Conservation (phyloP, 2,329 filamentous ascomycete species). For the Colletotrichum costaricense region DNA sequence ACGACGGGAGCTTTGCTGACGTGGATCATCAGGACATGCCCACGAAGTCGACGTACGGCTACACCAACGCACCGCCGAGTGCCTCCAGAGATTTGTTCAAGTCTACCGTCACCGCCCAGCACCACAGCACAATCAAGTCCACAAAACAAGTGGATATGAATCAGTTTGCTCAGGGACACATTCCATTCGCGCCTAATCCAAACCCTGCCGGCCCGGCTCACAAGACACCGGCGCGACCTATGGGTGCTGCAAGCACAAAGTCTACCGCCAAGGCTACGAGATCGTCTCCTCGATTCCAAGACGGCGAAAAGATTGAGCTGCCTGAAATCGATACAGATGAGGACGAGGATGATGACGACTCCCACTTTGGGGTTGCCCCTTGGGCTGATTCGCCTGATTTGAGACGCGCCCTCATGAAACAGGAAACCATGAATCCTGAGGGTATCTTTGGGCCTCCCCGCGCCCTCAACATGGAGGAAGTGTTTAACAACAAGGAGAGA, state of each 20-base stretch:
- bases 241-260: slow-evolving; percentile 58
- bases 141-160: slow-evolving; percentile 83
- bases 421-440: slow-evolving; percentile 88
- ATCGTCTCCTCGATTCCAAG: slow-evolving; percentile 87
- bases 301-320: slow-evolving; percentile 89
- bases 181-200: slow-evolving; percentile 83
- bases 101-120: slow-evolving; percentile 73
- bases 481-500: slow-evolving; percentile 89
- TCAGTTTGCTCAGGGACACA: slow-evolving; percentile 89
- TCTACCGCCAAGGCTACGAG: slow-evolving; percentile 69
- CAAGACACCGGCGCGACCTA: slow-evolving; percentile 76
- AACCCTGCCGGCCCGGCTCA: slow-evolving; percentile 66
- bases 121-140: slow-evolving; percentile 71
- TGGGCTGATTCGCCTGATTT: slow-evolving; percentile 94
- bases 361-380: slow-evolving; percentile 70
- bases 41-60: slow-evolving; percentile 72
- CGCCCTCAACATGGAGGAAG: slow-evolving; percentile 94
- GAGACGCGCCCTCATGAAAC: slow-evolving; percentile 77
- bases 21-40: slow-evolving; percentile 62
- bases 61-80: slow-evolving; percentile 67
- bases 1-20: slow-evolving; percentile 8
- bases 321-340: slow-evolving; percentile 97
- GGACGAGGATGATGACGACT: slow-evolving; percentile 70
- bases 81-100: slow-evolving; percentile 72
- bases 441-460: slow-evolving; percentile 89